Percentiles rank a stretch among this genome's conserved stretches.
phyloP scores from a whole-genome alignment of 345 rosid species.

The Erucastrum elatum region DNA sequence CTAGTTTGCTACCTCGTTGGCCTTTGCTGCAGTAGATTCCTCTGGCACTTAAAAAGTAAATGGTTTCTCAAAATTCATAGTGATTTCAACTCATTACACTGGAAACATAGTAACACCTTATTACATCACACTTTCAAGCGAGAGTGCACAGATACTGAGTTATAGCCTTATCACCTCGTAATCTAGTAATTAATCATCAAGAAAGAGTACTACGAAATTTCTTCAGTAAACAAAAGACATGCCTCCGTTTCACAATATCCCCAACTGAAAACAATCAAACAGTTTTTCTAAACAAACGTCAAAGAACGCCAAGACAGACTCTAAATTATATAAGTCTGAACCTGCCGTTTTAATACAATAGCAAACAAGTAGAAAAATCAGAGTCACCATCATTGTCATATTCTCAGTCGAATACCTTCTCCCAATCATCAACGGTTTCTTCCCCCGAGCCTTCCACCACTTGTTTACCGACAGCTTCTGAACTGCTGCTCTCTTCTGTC shows the following conservation, averaged over 20 bases:
- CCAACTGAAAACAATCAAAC: background rate
- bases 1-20: background rate
- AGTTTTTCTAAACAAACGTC: background rate
- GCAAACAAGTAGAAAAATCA: background rate
- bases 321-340: background rate
- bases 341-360: background rate
- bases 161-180: background rate
- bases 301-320: background rate
- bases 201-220: background rate
- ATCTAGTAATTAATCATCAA: background rate
- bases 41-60: no score
- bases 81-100: background rate
- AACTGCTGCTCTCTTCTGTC: slow-evolving; percentile 41
- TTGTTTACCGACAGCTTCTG: slow-evolving; percentile 28
- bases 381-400: background rate
- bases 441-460: slow-evolving; percentile 35
- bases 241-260: background rate
- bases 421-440: slow-evolving; percentile 84
- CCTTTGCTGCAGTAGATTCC: background rate
- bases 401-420: slow-evolving; percentile 69
- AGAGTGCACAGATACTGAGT: background rate
- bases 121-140: background rate
- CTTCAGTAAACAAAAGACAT: background rate
- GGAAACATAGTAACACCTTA: background rate
- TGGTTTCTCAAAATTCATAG: background rate